Percentiles rank a stretch among this genome's conserved stretches.
phyloP scores from a whole-genome alignment of 2,329 filamentous ascomycete species.

The Neofusicoccum laricinum region DNA sequence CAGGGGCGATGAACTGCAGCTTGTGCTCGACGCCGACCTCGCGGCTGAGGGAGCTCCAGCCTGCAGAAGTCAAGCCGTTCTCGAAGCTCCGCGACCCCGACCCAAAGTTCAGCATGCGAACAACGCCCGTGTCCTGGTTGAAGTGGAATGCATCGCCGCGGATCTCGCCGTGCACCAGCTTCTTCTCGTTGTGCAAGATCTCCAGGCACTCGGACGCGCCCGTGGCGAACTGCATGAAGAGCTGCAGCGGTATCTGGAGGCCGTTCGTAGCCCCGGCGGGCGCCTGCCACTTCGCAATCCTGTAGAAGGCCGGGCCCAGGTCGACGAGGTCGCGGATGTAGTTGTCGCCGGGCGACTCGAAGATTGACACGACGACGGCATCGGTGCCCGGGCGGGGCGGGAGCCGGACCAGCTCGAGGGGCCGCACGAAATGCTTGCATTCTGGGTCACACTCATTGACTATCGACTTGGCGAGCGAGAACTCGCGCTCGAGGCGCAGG shows the following conservation, averaged over 20 bases:
- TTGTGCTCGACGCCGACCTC: conserved; percentile 86
- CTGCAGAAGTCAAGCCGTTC: conserved; percentile 77
- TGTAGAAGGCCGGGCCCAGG: conserved; percentile 64
- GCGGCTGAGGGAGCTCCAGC: conserved; percentile 79
- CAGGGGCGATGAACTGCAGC: conserved; percentile 86
- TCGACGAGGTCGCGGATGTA: conserved; percentile 68
- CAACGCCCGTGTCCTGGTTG: conserved; percentile 64
- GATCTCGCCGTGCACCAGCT: conserved; percentile 86
- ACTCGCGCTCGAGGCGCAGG: conserved; percentile 81
- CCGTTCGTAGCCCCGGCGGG: conserved; percentile 25
- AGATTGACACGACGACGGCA: conserved; percentile 76
- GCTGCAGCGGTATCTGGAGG: conserved; percentile 65
- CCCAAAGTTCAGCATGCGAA: conserved; percentile 81
- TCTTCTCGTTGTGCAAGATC: conserved; percentile 83
- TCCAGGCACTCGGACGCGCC: conserved; percentile 84
- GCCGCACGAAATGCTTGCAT: conserved; percentile 73
- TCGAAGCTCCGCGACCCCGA: conserved; percentile 86
- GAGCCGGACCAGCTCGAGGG: conserved; percentile 75
- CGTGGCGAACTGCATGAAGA: conserved; percentile 88
- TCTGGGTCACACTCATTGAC: conserved; percentile 68
- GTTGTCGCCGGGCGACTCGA: conserved; percentile 74
- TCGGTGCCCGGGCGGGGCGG: conserved; percentile 67
- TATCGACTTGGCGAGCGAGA: conserved; percentile 74
- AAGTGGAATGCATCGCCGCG: conserved; percentile 90
- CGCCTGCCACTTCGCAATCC: conserved; percentile 11